Conservation (phyloP, 768 basidiomycete species). For the Boletus sp. region DNA sequence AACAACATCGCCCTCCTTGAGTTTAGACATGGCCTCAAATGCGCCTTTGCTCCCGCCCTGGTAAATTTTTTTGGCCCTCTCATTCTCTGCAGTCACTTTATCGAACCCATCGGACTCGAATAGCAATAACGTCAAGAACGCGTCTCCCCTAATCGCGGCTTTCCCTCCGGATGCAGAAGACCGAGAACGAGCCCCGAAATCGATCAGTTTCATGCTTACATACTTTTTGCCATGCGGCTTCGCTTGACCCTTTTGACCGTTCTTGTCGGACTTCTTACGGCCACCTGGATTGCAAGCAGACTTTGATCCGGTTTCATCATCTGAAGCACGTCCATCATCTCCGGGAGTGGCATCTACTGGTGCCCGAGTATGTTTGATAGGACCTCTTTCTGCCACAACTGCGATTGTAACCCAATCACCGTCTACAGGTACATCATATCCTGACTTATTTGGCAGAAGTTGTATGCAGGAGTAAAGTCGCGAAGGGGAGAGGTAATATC, state of each 20-base stretch:
- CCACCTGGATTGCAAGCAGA: neutral
- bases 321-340: constrained; percentile 43
- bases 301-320: constrained; percentile 21
- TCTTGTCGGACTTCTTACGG: constrained; percentile 19
- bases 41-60: constrained; percentile 91
- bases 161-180: constrained; percentile 57
- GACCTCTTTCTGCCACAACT: constrained; percentile 89
- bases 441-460: constrained; percentile 72
- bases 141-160: constrained; percentile 73
- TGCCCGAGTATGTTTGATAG: constrained; percentile 67
- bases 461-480: constrained; percentile 84
- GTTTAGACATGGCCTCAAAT: constrained; percentile 82
- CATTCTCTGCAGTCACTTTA: constrained; percentile 48
- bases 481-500: constrained; percentile 88
- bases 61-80: constrained; percentile 62
- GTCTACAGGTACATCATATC: constrained; percentile 87
- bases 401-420: constrained; percentile 97
- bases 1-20: constrained; percentile 87
- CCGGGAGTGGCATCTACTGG: constrained; percentile 52
- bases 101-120: constrained; percentile 85
- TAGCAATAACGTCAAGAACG: constrained; percentile 75
- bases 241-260: constrained; percentile 11
- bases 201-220: constrained; percentile 81
- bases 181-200: constrained; percentile 65
- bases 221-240: constrained; percentile 72